These are phyloP conservation scores for Nitzschia palea DNA, from an alignment of 108 stramenopile species.

Conservation along the genomic window DNA sequence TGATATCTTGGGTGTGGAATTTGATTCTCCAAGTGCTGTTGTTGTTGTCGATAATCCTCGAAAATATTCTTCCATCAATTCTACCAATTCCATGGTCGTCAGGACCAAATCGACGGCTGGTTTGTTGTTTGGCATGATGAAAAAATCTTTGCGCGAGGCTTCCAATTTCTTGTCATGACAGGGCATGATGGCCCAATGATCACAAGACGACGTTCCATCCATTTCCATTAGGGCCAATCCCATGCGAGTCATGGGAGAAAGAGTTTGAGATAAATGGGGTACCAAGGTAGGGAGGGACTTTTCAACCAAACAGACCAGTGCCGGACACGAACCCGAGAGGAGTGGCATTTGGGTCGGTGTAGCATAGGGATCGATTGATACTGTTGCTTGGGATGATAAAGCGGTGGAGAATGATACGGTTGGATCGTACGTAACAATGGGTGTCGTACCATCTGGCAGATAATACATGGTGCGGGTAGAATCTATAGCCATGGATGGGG, in stretches of 20 bases:
- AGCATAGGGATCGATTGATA: background rate
- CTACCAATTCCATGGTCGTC: constrained; percentile 85
- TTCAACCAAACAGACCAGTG: constrained; percentile 97
- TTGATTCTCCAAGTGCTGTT: background rate
- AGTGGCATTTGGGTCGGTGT: constrained; percentile 57
- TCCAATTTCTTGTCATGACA: constrained; percentile 99
- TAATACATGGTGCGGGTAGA: constrained; percentile 20
- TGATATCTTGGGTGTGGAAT: background rate
- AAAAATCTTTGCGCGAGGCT: constrained; percentile 90
- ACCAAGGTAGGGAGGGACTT: constrained; percentile 85
- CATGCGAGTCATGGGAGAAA: constrained; percentile 74
- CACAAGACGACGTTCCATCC: constrained; percentile 2
- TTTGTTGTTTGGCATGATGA: constrained; percentile 3
- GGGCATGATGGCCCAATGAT: constrained; percentile 87
- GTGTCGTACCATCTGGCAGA: constrained; percentile 37
- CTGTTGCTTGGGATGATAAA: background rate
- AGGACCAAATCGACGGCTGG: constrained; percentile 94
- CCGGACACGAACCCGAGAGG: constrained; percentile 94
- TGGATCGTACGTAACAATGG: background rate
- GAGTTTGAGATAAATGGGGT: constrained; percentile 79
- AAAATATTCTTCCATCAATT: constrained; percentile 59
- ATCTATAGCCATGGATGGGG: constrained; percentile 34
- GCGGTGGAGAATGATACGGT: constrained; percentile 9
- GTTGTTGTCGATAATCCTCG: background rate
- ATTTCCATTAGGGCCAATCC: constrained; percentile 15